Evolutionary conservation across 73 alveolate species (phyloP), one percentile per base, ranked within the genome.

Genomic region (Breviolum minutum): DNA sequence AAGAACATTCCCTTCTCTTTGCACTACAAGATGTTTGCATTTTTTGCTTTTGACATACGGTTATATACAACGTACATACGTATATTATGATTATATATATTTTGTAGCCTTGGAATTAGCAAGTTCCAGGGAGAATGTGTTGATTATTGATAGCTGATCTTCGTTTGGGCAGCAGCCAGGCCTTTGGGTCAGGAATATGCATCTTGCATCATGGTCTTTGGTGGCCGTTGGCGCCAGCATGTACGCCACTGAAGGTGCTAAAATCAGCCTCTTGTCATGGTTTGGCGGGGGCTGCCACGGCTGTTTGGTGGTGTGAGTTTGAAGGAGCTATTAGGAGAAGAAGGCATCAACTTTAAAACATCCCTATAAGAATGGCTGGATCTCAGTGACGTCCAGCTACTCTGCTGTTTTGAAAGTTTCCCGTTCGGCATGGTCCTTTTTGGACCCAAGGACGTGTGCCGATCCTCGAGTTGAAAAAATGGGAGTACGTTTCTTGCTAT

Each of bases 151-250:
- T 40, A 40, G 26, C 30, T 71, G 81, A 30, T 77, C 86, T 24
- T 63, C 14, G 24, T 27, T 27, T 77, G n/a, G n/a, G n/a, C n/a
- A 26, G 11, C 63, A 16, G 17, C 40, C 27, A 92, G 98, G 98
- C 81, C 86, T 92, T 3, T 92, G 98, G 98, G 98, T 92, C 68
- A 88, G 98, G 48, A 92, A 92, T 66, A 92, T 92, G 98, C 98
- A 92, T 48, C 81, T 92, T 26, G 98, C 98, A 29, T 2, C 91
- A 16, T 92, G 98, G 98, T 92, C 98, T 14, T 62, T 92, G 81
- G 9, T 92, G 91, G 98, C 98, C 6, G 90, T 92, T 27, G 40
- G 80, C 98, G 26, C 80, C 69, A 68, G 91, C 81, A 80, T 92
- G 86, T 19, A 48, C 61, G 16, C 29, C 68, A 74, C 70, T 13